Evolutionary conservation across 768 basidiomycete genomes (phyloP), one percentile per base, ranked within the genome.

Genomic region (Hygrocybe coccinea): DNA sequence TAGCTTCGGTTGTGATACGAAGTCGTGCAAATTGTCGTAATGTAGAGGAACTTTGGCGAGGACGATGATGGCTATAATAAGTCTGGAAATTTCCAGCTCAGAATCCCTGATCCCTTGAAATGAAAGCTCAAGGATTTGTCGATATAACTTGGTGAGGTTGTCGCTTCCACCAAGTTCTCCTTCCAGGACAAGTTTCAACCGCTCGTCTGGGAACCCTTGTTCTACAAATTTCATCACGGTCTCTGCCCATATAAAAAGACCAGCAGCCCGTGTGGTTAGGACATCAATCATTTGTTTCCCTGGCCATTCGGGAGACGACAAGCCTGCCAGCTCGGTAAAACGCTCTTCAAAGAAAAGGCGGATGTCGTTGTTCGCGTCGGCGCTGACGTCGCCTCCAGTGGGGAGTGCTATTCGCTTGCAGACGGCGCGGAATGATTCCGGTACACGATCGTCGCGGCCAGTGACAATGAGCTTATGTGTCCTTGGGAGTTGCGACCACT

Each of bases 221-320:
- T 58, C 43, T 25, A 68, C 39, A 37, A 64, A 63, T 25, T 56
- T 49, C 1, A 59, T 50, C 1, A 56, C 52, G 3, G 67, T 70
- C 19, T 57, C 57, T 11, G 68, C 69, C 64, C 64, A 70, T 34
- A 69, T 62, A 49, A 69, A 70, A 2, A 71, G 48, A 11, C 68
- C 69, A 3, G 60, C 69, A 4, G 70, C 66, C 12, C 60, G 61
- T 3, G n/a, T 44, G 9, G 63, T 62, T 10, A 71, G 56, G 15
- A 55, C 33, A 10, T 66, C 59, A 24, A 67, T 51, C 2, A 49
- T 55, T 2, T 39, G 21, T 1, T 25, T n/a, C 1, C 64, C 61
- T 2, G 64, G 59, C 66, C 68, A 68, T 15, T 56, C 47, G 11
- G 45, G 35, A 2, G 51, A 19, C 12, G 63, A 51, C 2, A 52